Evolutionary conservation across 192 early-diverging fungal genomes (phyloP), one percentile per base, ranked within the genome.

Genomic region (Paraglomus brasilianum): DNA sequence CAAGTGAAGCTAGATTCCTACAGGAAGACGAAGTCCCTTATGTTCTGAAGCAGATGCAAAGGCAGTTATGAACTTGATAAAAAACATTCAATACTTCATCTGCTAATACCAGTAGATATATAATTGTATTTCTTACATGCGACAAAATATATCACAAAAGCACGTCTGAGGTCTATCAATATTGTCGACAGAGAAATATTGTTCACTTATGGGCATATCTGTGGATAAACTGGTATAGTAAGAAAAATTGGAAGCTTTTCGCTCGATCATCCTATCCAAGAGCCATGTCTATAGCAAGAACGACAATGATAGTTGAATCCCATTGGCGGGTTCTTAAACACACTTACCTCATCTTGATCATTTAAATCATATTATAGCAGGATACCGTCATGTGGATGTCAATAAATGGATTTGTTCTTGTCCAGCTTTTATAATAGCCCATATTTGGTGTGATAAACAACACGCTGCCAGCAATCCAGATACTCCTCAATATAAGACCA

Each of bases 1-100:
- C 13, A 38, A 48, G 4, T 14, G 62, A 65, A 40, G 46, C n/a
- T 65, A 47, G 46, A 65, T 65, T 24, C 24, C 47, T 38, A 49
- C 15, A 21, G 22, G 1, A 9, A 0, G 21, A 21, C 44, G 17
- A 36, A n/a, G 47, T 38, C 13, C 13, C n/a, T 13, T 65, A 49
- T 65, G 30, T 15, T 6, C 62, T 49, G 30, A 65, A 6, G 47
- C 46, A 6, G 38, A 36, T 4, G 8, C 50, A 1, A 65, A 49
- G 22, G 36, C 46, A 50, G 4, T 65, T 65, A 2, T 65, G 40
- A 48, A 39, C 10, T 49, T 65, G 15, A 5, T 65, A n/a, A 65
- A 64, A 49, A 21, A 50, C 15, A 65, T 65, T 21, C 45, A 38
- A 65, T 19, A 4, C 19, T 61, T 6, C 59, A 61, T 8, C 42